Base-by-base conservation (phyloP, 805 yeast species). In the Schwanniomyces yamadae region DNA sequence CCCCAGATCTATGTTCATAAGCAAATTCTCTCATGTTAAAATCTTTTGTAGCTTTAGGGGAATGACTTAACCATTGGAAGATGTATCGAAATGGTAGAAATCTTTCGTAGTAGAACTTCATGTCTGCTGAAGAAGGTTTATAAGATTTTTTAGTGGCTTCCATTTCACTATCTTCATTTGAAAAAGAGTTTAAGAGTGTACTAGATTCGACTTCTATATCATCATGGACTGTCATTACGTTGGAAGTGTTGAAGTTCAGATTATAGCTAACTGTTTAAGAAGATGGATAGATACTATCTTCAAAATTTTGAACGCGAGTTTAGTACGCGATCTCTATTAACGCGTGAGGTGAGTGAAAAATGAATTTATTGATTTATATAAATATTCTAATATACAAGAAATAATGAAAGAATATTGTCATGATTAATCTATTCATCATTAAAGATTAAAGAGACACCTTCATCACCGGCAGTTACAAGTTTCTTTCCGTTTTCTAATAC, bases 1-100 rank as follows among this genome's bases (percentile, higher is more conserved):
- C 93, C 11, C 95, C 97, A 20, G 86, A 78, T 45, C 84, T 73
- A 51, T 83, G 80, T 40, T 91, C 96, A 69, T 84, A 88, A 2
- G 99, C 98, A 56, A 93, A 82, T 57, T 93, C 99, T 46, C 99
- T 75, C 75, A 85, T 79, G 13, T 87, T 77, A 63, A 91, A 90
- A 55, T 86, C 93, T 15, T 74, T 66, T 13, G 78, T 72, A 6
- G 93, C 83, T 29, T 75, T 77, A 2, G 83, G 86, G 3, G 95
- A 80, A 57, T 90, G 98, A 55, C 81, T 85, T 33, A 91, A 66
- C 98, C 98, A 91, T 44, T 77, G 82, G 62, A 82, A 90, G n/a
- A 90, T 66, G 23, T 78, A 71, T 45, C 80, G 73, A 65, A 84
- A 87, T 4, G 97, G 97, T 27, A 86, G 73, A 25, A 84, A 61